Percentiles rank a stretch among this genome's conserved stretches.
Evolutionary conservation across 805 yeast genomes (phyloP).

Genomic region (Diddensiella santjacobensis): DNA sequence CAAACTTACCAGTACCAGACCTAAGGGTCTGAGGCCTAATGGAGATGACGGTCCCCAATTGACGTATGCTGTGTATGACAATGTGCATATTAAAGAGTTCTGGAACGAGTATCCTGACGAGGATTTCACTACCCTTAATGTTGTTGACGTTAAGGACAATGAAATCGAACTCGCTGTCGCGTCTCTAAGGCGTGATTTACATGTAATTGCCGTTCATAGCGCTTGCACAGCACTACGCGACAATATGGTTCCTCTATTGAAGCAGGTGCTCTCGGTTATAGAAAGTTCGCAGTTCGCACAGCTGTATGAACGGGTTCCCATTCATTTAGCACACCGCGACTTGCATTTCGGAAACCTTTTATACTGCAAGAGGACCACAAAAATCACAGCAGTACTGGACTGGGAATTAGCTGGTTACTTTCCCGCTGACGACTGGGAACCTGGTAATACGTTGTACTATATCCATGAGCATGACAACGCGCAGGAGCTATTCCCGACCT

Average conservation of each 20-base stretch:
- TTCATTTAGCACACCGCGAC: constrained; percentile 7
- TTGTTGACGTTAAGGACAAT: not conserved
- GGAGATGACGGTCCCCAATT: constrained; percentile 2
- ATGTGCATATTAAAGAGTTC: not conserved
- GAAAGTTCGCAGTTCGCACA: not conserved
- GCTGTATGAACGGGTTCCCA: not conserved
- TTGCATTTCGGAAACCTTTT: constrained; percentile 5
- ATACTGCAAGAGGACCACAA: not conserved
- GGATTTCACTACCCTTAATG: not conserved
- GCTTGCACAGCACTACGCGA: not conserved
- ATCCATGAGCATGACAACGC: not conserved
- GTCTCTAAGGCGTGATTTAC: not conserved
- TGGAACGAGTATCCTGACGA: constrained; percentile 2
- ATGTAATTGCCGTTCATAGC: not conserved
- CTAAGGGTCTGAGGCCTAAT: not conserved
- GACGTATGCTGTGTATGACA: constrained; percentile 3
- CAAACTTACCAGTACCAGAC: not conserved
- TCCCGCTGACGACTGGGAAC: constrained; percentile 7
- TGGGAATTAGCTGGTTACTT: constrained; percentile 10
- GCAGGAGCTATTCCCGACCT: not conserved
- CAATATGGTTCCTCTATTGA: not conserved
- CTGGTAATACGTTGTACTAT: constrained; percentile 6
- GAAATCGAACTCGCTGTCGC: not conserved
- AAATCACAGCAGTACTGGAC: constrained; percentile 3
- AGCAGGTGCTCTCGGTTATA: not conserved